These are phyloP conservation scores for Leishmania mexicana DNA, from an alignment of 208 protist species.

Conservation along the genomic window DNA sequence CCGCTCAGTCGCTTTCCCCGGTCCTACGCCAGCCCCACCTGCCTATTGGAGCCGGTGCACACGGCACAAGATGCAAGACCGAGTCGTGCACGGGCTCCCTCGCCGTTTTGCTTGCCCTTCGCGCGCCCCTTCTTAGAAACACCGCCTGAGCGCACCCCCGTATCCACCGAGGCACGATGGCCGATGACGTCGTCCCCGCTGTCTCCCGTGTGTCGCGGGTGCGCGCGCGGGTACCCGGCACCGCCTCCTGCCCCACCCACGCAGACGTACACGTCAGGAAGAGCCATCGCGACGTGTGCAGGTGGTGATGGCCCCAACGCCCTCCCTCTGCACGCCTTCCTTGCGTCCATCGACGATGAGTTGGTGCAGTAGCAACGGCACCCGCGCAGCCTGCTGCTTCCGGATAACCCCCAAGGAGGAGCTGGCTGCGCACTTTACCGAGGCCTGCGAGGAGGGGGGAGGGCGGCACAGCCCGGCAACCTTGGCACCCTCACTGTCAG, in stretches of 20 bases:
- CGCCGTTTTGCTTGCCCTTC: neutral
- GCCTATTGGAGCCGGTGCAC: neutral
- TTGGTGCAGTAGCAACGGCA: neutral
- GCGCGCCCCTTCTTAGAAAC: neutral
- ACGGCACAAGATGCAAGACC: neutral
- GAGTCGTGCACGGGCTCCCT: neutral
- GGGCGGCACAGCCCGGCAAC: neutral
- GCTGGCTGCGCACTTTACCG: too few relatives aligned
- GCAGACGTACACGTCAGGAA: neutral
- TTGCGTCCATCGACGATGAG: neutral
- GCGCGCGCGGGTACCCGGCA: too few relatives aligned
- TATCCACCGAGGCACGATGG: neutral
- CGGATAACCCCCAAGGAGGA: too few relatives aligned
- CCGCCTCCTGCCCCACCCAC: neutral
- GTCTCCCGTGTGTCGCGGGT: neutral
- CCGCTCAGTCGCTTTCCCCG: neutral
- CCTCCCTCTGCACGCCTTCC: neutral
- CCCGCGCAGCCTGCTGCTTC: too few relatives aligned
- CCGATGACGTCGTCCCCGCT: neutral
- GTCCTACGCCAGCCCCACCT: neutral
- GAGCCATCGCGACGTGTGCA: neutral
- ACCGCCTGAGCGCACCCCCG: neutral
- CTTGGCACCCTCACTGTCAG: neutral
- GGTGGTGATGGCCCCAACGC: neutral
- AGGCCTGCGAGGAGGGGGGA: too few relatives aligned